Evolutionary conservation across 768 basidiomycete genomes (phyloP), one percentile per base, ranked within the genome.

Genomic region (Dentipellis fragilis): DNA sequence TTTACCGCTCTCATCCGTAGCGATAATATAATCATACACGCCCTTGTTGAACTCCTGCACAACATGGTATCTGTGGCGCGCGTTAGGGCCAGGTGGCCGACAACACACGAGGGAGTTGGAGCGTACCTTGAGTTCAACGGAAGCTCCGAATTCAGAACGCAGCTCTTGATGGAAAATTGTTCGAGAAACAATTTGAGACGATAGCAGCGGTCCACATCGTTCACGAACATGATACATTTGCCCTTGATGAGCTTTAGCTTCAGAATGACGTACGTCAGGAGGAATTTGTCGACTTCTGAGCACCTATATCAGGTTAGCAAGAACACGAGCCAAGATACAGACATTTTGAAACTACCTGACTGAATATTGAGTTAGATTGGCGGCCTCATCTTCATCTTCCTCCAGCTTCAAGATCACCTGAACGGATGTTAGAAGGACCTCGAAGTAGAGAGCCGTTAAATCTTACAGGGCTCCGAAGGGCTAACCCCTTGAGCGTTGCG

Each of bases 11-110:
- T 98, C 96, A 65, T 98, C 95, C 10, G 94, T 95, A 0, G 96
- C 96, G 54, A 99, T 96, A 59, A 98, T 93, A 68, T 98, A 97
- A 67, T 99, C 93, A 63, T 97, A 98, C 8, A 96, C 91, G 2
- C 96, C 96, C 63, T 91, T 89, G 70, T 99, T 99, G 66, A 99
- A 99, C 69, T 97, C 96, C 63, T 99, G 94, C 1, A 99, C 96
- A 1, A 87, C 87, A 65, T 99, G 96, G 65, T 93, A 96, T 69
- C 92, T 93, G 12, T 19, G 14, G 1, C 2, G 6, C 1, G 4
- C 7, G 23, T 12, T 48, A 49, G 65, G 29, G 64, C 60, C 23
- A 42, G 19, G 10, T 51, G 19, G n/a, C 7, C 6, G 11, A 2
- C 51, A 17, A 19, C 1, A n/a, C 12, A 3, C 3, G 5, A 11